These are phyloP conservation scores for Cyberlindnera galapagoensis DNA, from an alignment of 805 yeast species.

Conservation along the genomic window DNA sequence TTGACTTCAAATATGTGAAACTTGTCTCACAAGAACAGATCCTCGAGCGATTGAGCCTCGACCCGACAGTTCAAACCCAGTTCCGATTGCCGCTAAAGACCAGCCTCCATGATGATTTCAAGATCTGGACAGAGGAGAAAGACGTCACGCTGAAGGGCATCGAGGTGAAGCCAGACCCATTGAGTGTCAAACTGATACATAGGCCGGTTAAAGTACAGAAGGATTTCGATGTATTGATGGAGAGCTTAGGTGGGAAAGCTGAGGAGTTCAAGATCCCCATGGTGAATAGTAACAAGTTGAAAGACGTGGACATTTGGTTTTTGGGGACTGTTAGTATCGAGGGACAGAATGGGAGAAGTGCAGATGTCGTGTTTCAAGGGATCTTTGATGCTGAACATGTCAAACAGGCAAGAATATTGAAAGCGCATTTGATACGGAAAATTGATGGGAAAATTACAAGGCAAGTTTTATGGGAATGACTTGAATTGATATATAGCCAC, in stretches of 20 bases:
- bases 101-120: slow-evolving; percentile 13
- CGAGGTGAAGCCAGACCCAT: slow-evolving; percentile 18
- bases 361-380: slow-evolving; percentile 20
- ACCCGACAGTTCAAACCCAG: slow-evolving; percentile 12
- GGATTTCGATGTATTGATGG: slow-evolving; percentile 14
- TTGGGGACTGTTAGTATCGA: slow-evolving; percentile 13
- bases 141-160: slow-evolving; percentile 18
- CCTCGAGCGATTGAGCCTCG: slow-evolving; percentile 18
- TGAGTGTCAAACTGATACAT: slow-evolving; percentile 11
- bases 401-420: slow-evolving; percentile 19
- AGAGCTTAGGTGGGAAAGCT: slow-evolving; percentile 20
- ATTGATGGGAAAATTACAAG: slow-evolving; percentile 16
- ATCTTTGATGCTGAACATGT: slow-evolving; percentile 21
- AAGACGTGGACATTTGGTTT: slow-evolving; percentile 17
- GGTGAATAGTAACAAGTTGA: slow-evolving; percentile 10
- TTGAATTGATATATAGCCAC: neutral
- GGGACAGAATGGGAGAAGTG: slow-evolving; percentile 14
- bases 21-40: slow-evolving; percentile 19
- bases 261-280: slow-evolving; percentile 19
- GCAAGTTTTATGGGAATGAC: slow-evolving; percentile 17
- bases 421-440: slow-evolving; percentile 14
- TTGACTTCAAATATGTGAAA: slow-evolving; percentile 16
- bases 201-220: slow-evolving; percentile 16
- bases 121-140: slow-evolving; percentile 21
- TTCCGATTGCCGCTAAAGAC: slow-evolving; percentile 19